A percentile compares a stretch with the other conserved stretches of the same genome.
Conservation (phyloP, 2,329 filamentous ascomycete genomes). For the Monilinia fructigena region DNA sequence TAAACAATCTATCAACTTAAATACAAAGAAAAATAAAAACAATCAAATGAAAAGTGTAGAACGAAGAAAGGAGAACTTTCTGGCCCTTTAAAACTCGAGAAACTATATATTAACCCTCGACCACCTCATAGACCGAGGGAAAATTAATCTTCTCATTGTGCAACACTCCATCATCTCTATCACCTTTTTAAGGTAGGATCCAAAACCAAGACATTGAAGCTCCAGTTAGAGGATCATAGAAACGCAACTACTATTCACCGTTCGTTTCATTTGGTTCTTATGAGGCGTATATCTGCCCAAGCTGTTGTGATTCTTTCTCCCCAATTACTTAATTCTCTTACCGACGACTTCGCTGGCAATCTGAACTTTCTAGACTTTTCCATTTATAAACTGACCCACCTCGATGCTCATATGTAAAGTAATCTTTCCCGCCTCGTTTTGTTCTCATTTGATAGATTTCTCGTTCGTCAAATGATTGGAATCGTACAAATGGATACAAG, state of each 20-base stretch:
- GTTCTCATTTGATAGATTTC: slow-evolving; percentile 7
- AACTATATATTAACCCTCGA: slow-evolving; percentile 12
- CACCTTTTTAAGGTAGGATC: slow-evolving; percentile 1
- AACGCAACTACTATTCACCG: slow-evolving; percentile 17
- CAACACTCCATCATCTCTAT: slow-evolving; percentile 8
- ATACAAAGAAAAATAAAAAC: slow-evolving; percentile 3
- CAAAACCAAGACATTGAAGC: slow-evolving; percentile 15
- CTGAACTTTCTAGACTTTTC: slow-evolving; percentile 25
- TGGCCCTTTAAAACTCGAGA: background rate
- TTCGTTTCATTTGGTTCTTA: slow-evolving; percentile 13
- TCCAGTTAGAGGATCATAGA: slow-evolving; percentile 8
- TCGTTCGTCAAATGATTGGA: background rate
- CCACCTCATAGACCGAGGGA: background rate
- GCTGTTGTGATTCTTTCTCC: slow-evolving; percentile 5
- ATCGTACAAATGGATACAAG: background rate
- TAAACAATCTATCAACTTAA: background rate
- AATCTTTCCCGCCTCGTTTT: background rate
- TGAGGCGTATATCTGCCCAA: slow-evolving; percentile 7
- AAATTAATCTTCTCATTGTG: background rate
- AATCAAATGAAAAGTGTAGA: slow-evolving; percentile 4
- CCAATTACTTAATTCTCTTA: slow-evolving; percentile 4
- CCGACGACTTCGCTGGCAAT: slow-evolving; percentile 23
- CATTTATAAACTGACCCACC: slow-evolving; percentile 17
- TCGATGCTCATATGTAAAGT: background rate
- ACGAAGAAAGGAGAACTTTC: background rate